Percentiles rank a stretch among this genome's conserved stretches.
Evolutionary conservation across 2,329 filamentous ascomycete species (phyloP).

Genomic region (Graphilbum fragrans): DNA sequence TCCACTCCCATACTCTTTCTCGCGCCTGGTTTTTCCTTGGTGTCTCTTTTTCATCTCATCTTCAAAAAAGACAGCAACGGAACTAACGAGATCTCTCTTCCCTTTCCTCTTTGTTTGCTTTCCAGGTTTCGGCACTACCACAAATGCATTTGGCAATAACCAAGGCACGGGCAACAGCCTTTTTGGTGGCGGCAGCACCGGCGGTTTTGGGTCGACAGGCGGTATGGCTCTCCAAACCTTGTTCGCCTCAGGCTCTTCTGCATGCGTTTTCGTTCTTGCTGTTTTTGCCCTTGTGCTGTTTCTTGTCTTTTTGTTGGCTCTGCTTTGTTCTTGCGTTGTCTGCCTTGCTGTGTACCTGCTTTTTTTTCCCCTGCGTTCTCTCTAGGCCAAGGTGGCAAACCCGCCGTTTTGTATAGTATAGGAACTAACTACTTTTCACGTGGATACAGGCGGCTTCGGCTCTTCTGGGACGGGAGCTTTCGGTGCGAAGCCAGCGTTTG

Average conservation of each 20-base stretch:
- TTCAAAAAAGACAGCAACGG: constrained; percentile 5
- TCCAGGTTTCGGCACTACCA: constrained; percentile 23
- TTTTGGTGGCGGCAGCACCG: constrained; percentile 24
- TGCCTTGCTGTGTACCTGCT: background rate
- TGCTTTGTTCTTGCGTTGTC: background rate
- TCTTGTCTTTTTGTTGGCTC: background rate
- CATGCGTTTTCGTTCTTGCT: background rate
- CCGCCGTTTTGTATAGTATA: background rate
- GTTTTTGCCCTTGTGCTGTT: background rate
- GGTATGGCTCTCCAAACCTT: background rate
- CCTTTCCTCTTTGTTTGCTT: constrained; percentile 1
- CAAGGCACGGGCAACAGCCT: constrained; percentile 11
- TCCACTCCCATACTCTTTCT: too few relatives aligned
- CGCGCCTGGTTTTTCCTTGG: too few relatives aligned
- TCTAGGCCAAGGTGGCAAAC: too few relatives aligned
- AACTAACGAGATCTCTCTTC: constrained; percentile 11
- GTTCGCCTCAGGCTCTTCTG: background rate
- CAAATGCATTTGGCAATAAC: constrained; percentile 20
- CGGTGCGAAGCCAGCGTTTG: constrained; percentile 38
- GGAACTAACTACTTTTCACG: background rate
- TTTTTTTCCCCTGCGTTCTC: too few relatives aligned
- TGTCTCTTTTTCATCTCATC: background rate
- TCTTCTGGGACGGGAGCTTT: constrained; percentile 16
- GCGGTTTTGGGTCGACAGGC: background rate
- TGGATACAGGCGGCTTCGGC: constrained; percentile 15